Conservation (phyloP, 371 early-diverging fungal genomes). For the Dichotomocladium elegans region DNA sequence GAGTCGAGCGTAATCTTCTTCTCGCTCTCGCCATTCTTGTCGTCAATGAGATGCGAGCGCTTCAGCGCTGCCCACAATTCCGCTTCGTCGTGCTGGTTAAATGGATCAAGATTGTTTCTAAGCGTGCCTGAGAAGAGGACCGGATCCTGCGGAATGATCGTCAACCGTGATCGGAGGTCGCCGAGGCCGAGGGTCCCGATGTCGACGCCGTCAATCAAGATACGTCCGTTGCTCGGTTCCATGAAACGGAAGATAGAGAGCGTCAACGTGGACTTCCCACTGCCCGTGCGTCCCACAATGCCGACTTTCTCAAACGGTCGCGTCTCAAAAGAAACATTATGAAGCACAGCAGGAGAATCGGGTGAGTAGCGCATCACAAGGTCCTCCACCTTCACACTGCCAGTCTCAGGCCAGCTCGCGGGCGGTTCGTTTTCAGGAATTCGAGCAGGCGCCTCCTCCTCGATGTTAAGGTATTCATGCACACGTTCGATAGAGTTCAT, state of each 20-base stretch:
- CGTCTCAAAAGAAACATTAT: constrained; percentile 59
- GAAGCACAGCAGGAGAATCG: constrained; percentile 65
- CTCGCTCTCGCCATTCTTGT: constrained; percentile 28
- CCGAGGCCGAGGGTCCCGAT: constrained; percentile 62
- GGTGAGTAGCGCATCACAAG: constrained; percentile 66
- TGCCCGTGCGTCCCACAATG: constrained; percentile 54
- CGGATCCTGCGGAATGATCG: constrained; percentile 74
- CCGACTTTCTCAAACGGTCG: constrained; percentile 57
- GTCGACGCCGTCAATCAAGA: constrained; percentile 71
- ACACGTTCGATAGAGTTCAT: constrained; percentile 78
- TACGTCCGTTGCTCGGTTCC: constrained; percentile 58
- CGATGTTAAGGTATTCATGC: constrained; percentile 66
- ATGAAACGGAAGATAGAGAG: constrained; percentile 72
- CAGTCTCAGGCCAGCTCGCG: constrained; percentile 71
- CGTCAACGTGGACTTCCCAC: constrained; percentile 60
- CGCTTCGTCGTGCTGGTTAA: constrained; percentile 63
- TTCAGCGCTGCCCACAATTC: constrained; percentile 75
- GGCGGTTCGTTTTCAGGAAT: constrained; percentile 46
- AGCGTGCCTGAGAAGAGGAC: constrained; percentile 76
- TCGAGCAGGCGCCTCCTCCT: constrained; percentile 64
- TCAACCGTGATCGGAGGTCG: constrained; percentile 57
- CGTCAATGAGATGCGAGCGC: constrained; percentile 56
- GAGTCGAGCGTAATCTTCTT: constrained; percentile 54
- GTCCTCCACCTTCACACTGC: constrained; percentile 62
- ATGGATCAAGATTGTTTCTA: constrained; percentile 77